Percentiles rank a stretch among this genome's conserved stretches.
Evolutionary conservation across 1,139 yeast genomes (phyloP).

Genomic region (Kodamaea plutei): DNA sequence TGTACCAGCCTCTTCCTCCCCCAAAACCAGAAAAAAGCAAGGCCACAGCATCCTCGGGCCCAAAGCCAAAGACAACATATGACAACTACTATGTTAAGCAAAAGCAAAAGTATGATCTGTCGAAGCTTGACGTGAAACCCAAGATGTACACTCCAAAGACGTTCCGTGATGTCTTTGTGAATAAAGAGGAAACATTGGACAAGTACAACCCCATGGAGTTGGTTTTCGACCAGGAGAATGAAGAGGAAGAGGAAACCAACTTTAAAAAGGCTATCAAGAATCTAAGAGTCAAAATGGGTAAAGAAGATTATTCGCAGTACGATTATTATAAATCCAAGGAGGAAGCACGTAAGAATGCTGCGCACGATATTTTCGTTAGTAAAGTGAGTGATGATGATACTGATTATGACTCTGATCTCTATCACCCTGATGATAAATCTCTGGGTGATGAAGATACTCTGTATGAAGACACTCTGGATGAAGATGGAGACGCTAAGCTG

Average conservation of each 20-base stretch:
- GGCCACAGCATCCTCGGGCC: no score
- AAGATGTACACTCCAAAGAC: conserved; percentile 41
- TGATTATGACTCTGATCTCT: conserved; percentile 4
- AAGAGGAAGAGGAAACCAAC: conserved; percentile 22
- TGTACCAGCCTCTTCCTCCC: background rate
- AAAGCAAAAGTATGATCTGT: conserved; percentile 31
- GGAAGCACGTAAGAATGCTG: conserved; percentile 7
- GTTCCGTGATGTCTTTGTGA: conserved; percentile 36
- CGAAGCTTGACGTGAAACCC: conserved; percentile 27
- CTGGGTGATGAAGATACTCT: conserved; percentile 4
- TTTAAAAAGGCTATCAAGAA: conserved; percentile 27
- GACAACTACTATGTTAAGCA: conserved; percentile 39
- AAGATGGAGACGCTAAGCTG: conserved; percentile 3
- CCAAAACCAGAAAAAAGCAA: background rate
- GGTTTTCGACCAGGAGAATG: conserved; percentile 31
- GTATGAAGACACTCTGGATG: conserved; percentile 7
- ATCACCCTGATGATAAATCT: conserved; percentile 8
- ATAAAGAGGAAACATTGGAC: conserved; percentile 26
- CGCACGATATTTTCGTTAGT: conserved; percentile 8
- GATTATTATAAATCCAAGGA: conserved; percentile 32
- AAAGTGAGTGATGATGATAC: conserved; percentile 10
- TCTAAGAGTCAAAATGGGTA: conserved; percentile 28
- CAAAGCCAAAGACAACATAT: conserved; percentile 6
- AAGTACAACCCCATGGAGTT: conserved; percentile 40
- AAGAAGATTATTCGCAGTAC: conserved; percentile 32